Evolutionary conservation across 257 asterid genomes (phyloP), one percentile per base, ranked within the genome.

Genomic region (Primulina tabacum): DNA sequence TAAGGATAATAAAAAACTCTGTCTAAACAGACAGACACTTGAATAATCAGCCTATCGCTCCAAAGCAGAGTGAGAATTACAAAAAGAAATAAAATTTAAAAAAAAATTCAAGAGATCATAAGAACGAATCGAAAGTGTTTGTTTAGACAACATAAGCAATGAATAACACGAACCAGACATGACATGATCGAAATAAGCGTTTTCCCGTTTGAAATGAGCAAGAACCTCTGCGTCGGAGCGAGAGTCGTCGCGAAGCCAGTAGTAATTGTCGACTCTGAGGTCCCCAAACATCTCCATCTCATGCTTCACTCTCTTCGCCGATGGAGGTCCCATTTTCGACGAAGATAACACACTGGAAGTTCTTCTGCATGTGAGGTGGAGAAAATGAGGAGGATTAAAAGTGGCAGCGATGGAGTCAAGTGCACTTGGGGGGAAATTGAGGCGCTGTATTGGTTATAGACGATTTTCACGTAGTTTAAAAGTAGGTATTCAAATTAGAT

Each of bases 181-280:
- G 67, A 79, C 56, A 67, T 76, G 80, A 61, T 89, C 87, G 50
- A 88, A 73, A 72, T 86, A 85, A 20, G 89, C 91, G 77, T 90
- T 93, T 83, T 93, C 99, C 70, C 76, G 74, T 0, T 76, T 79
- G 40, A 93, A 92, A 75, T 93, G 75, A 71, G 78, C 78, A 62
- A 93, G 76, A 47, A 93, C 74, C 60, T 87, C 76, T 2, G 95
- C 87, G 66, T 87, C 76, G 1, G 94, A 72, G 60, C 97, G 96
- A 61, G 92, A 83, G 75, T 93, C 99, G 68, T 93, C 97, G 69
- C 99, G 99, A 68, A 90, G 90, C 99, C 97, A 93, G 79, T 89
- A 89, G 83, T 93, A 89, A 61, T 86, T 77, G 72, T 93, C 97
- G 72, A 89, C 74, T 71, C 97, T 84, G 34, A 87, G 83, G 81